A percentile compares a stretch with the other conserved stretches of the same genome.
These are phyloP conservation scores for Fomitopsis palustris DNA, from an alignment of 1,284 basidiomycete species.

Conservation along the genomic window DNA sequence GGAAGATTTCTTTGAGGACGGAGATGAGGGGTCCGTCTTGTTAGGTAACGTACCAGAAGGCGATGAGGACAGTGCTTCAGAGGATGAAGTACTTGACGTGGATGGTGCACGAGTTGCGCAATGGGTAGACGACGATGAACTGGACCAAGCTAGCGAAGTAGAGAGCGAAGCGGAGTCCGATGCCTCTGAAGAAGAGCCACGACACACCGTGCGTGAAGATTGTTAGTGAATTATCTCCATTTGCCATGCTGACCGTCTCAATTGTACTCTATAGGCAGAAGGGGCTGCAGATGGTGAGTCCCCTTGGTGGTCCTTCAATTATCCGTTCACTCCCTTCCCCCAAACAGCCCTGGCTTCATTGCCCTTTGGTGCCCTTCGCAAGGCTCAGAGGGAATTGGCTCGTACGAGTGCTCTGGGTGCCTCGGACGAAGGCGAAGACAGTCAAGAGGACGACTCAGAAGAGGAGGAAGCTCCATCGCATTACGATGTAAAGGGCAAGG, in stretches of 20 bases:
- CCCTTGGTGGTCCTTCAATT: neutral
- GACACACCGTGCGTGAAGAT: conserved; percentile 17
- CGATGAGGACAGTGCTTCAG: conserved; percentile 3
- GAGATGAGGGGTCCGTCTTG: conserved; percentile 9
- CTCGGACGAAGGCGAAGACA: conserved; percentile 27
- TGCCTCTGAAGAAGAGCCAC: conserved; percentile 18
- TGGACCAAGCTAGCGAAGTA: conserved; percentile 23
- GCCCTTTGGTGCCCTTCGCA: conserved; percentile 64
- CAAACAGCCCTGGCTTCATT: conserved; percentile 50
- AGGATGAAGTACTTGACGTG: conserved; percentile 23
- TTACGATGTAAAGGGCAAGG: conserved; percentile 17
- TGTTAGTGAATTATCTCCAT: neutral
- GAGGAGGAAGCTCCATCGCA: conserved; percentile 14
- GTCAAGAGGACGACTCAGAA: conserved; percentile 26
- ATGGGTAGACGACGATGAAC: conserved; percentile 34
- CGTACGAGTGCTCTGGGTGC: conserved; percentile 34
- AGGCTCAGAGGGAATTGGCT: conserved; percentile 56
- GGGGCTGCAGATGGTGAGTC: conserved; percentile 30
- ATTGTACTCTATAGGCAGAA: conserved; percentile 27
- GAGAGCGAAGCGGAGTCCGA: conserved; percentile 15
- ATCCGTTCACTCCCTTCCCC: conserved; percentile 7
- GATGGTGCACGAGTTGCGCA: conserved; percentile 29
- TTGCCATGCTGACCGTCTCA: neutral
- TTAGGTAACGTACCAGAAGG: neutral
- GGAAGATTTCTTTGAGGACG: conserved; percentile 9